Evolutionary conservation across 2,329 filamentous ascomycete species (phyloP).

Genomic region (Pseudogymnoascus sp.): DNA sequence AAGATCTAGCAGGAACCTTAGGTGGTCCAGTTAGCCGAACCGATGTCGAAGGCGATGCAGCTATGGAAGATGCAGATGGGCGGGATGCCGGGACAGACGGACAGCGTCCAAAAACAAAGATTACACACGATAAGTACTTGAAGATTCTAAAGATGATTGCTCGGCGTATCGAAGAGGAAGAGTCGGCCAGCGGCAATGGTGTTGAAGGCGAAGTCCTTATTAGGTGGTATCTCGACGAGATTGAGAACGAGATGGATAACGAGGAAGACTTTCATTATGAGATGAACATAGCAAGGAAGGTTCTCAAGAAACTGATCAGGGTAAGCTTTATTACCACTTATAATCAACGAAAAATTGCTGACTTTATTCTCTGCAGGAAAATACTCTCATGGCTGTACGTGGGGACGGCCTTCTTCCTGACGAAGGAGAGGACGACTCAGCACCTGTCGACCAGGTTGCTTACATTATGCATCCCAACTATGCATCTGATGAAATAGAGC

Average conservation of each 20-base stretch:
- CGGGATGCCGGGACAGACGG: constrained; percentile 42
- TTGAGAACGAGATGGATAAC: constrained; percentile 71
- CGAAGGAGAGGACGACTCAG: constrained; percentile 39
- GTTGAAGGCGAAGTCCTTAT: constrained; percentile 76
- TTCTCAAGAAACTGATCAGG: constrained; percentile 94
- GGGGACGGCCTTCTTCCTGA: constrained; percentile 50
- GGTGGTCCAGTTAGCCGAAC: constrained; percentile 33
- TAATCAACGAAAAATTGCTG: constrained; percentile 48
- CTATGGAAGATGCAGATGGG: constrained; percentile 40
- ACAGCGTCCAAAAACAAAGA: constrained; percentile 62
- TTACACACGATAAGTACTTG: constrained; percentile 94
- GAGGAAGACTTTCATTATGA: constrained; percentile 78
- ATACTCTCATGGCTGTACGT: constrained; percentile 76
- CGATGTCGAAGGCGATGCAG: constrained; percentile 42
- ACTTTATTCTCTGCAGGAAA: constrained; percentile 48
- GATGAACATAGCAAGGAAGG: constrained; percentile 67
- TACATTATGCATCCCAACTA: constrained; percentile 96
- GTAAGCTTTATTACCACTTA: constrained; percentile 43
- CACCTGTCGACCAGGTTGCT: constrained; percentile 47
- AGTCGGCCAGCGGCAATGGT: constrained; percentile 68
- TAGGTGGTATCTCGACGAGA: constrained; percentile 87
- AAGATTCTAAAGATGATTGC: constrained; percentile 83
- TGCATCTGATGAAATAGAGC: constrained; percentile 55
- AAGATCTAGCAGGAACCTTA: constrained; percentile 42
- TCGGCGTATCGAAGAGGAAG: constrained; percentile 74